These are phyloP conservation scores for Curvularia spicifera DNA, from an alignment of 2,329 filamentous ascomycete species.

Conservation along the genomic window DNA sequence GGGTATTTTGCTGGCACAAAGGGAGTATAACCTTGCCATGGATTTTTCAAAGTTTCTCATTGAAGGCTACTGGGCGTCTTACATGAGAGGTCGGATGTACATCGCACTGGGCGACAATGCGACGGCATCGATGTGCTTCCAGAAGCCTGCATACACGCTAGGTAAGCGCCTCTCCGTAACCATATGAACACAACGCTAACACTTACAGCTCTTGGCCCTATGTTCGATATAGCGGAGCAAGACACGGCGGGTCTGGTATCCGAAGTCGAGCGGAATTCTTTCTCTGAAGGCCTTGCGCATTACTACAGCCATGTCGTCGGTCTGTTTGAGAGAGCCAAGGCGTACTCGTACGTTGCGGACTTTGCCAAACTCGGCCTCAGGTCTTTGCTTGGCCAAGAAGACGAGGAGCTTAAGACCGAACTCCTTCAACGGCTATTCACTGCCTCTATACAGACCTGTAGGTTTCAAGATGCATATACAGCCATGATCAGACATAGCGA, in stretches of 20 bases:
- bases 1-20: slow-evolving; percentile 52
- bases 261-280: slow-evolving; percentile 71
- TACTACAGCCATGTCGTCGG: slow-evolving; percentile 88
- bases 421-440: slow-evolving; percentile 85
- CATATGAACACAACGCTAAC: slow-evolving; percentile 22
- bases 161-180: slow-evolving; percentile 60
- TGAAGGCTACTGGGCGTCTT: slow-evolving; percentile 67
- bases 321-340: slow-evolving; percentile 78
- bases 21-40: slow-evolving; percentile 59
- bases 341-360: slow-evolving; percentile 81
- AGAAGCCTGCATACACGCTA: slow-evolving; percentile 80
- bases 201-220: slow-evolving; percentile 36
- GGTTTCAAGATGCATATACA: slow-evolving; percentile 83
- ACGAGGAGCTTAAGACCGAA: slow-evolving; percentile 45
- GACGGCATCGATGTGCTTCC: slow-evolving; percentile 76
- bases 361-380: slow-evolving; percentile 76
- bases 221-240: slow-evolving; percentile 45
- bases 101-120: slow-evolving; percentile 76
- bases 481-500: slow-evolving; percentile 77
- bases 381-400: slow-evolving; percentile 35
- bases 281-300: slow-evolving; percentile 75
- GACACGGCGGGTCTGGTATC: slow-evolving; percentile 68
- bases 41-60: slow-evolving; percentile 71
- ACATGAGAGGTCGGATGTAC: slow-evolving; percentile 82
- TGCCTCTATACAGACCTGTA: slow-evolving; percentile 76